These are phyloP conservation scores for Knoxia roxburghii DNA, from an alignment of 257 asterid genomes.

Conservation along the genomic window DNA sequence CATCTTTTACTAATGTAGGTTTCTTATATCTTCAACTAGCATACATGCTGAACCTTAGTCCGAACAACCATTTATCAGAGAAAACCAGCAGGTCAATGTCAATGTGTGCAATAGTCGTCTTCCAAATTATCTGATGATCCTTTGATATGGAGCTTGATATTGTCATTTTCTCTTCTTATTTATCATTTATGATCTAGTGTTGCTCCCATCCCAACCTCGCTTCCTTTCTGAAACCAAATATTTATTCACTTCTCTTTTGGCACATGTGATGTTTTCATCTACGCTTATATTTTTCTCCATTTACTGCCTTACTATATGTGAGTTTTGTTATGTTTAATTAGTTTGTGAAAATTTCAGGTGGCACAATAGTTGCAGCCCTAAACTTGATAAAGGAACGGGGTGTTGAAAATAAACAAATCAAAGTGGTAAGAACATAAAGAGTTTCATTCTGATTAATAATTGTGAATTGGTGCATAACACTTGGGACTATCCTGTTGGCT, in stretches of 20 bases:
- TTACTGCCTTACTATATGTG: background rate
- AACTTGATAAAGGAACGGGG: conserved; percentile 79
- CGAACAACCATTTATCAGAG: no score
- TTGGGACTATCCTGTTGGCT: background rate
- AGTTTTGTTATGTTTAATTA: background rate
- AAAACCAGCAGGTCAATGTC: no score
- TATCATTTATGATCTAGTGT: no score
- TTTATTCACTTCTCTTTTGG: background rate
- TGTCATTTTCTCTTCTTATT: no score
- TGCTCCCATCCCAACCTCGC: no score
- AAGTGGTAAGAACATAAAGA: conserved; percentile 61
- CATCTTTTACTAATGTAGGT: no score
- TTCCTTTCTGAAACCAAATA: background rate
- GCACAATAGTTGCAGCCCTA: conserved; percentile 84
- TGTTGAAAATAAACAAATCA: conserved; percentile 64
- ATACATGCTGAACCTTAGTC: no score
- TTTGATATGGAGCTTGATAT: no score
- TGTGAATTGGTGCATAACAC: background rate
- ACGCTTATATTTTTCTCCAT: background rate
- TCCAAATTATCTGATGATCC: no score
- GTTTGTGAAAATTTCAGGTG: conserved; percentile 43
- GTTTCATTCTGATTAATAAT: conserved; percentile 1
- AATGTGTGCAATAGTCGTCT: no score
- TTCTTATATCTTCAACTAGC: no score
- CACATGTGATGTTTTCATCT: background rate